A percentile compares a stretch with the other conserved stretches of the same genome.
phyloP scores from a whole-genome alignment of 1,284 basidiomycete genomes.

The Ceratobasidium sp. region DNA sequence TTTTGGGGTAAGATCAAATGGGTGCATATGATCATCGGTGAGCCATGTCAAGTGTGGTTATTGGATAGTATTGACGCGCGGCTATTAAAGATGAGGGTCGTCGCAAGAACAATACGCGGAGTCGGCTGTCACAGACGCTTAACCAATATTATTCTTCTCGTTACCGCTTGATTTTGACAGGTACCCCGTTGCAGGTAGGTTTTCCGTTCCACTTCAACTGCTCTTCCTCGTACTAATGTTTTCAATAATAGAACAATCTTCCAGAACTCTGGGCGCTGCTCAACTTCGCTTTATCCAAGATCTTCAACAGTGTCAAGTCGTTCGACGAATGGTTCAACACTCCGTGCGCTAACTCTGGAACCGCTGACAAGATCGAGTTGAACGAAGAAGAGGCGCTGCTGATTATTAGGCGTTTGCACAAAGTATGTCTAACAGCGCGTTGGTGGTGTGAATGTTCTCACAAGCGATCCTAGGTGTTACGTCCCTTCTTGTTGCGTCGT shows the following conservation, averaged over 20 bases:
- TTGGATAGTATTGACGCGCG: not conserved
- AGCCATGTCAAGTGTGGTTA: conserved; percentile 52
- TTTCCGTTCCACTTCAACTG: not conserved
- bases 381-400: conserved; percentile 99
- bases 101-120: conserved; percentile 99
- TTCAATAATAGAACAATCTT: conserved; percentile 80
- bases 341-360: conserved; percentile 97
- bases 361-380: conserved; percentile 97
- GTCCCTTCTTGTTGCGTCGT: conserved; percentile 95
- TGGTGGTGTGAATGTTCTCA: too few species aligned
- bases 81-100: conserved; percentile 88
- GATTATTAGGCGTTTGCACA: conserved; percentile 97
- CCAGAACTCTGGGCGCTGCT: conserved; percentile 98
- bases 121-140: conserved; percentile 93
- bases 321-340: conserved; percentile 99
- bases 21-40: conserved; percentile 98
- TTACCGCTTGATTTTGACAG: conserved; percentile 96
- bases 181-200: conserved; percentile 87
- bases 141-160: conserved; percentile 94
- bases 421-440: conserved; percentile 98
- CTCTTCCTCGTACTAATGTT: not conserved
- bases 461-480: conserved; percentile 90
- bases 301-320: conserved; percentile 99
- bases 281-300: conserved; percentile 97
- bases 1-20: conserved; percentile 95